phyloP scores from a whole-genome alignment of 139 green algal genomes.

The Prasinococcaceae sp. region DNA sequence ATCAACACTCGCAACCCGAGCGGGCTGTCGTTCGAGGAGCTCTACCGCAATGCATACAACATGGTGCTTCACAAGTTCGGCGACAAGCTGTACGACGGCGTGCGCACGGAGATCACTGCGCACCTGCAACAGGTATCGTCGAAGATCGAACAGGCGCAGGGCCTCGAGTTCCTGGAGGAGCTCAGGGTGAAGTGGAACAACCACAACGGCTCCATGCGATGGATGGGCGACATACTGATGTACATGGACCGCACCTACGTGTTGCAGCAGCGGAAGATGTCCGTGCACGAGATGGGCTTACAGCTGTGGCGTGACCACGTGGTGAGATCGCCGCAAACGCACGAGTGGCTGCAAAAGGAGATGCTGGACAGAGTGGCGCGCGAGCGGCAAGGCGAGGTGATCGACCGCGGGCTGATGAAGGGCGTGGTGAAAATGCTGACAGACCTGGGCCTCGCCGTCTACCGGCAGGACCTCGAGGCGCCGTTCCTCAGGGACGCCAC shows the following conservation, averaged over 20 bases:
- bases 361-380: constrained; percentile 51
- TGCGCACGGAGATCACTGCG: constrained; percentile 49
- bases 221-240: constrained; percentile 98
- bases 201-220: constrained; percentile 86
- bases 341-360: constrained; percentile 47
- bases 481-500: constrained; percentile 63
- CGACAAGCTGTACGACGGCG: constrained; percentile 72
- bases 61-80: constrained; percentile 98
- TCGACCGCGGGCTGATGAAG: constrained; percentile 36
- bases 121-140: constrained; percentile 58
- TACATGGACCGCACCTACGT: constrained; percentile 99
- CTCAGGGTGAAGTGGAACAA: constrained; percentile 72
- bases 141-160: constrained; percentile 51
- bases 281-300: constrained; percentile 79
- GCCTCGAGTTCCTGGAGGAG: constrained; percentile 65
- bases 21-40: constrained; percentile 91
- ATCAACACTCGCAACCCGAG: constrained; percentile 94
- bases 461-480: constrained; percentile 80
- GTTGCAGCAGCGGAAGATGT: constrained; percentile 63
- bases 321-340: constrained; percentile 52
- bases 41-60: constrained; percentile 98
- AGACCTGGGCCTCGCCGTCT: constrained; percentile 16
- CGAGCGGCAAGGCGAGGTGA: constrained; percentile 72
- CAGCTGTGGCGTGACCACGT: constrained; percentile 82
- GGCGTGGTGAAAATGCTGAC: not conserved